Conservation (phyloP, 306 rosid genomes). For the Cercis canadensis region DNA sequence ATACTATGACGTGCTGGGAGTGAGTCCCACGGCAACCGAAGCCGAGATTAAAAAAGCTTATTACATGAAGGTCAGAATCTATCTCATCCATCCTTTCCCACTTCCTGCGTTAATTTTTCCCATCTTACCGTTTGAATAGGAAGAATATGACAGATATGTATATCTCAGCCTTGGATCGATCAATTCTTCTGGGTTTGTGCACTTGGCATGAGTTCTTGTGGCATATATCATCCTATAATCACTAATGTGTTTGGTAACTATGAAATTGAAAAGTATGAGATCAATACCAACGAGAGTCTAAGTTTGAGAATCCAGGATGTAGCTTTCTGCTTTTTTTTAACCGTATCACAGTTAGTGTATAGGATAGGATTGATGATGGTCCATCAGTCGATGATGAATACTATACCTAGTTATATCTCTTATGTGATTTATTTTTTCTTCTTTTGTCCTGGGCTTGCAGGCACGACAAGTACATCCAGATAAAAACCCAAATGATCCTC, state of each 20-base stretch:
- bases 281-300: conserved; percentile 7
- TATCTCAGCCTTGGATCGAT: conserved; percentile 35
- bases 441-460: conserved; percentile 49
- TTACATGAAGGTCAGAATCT: conserved; percentile 75
- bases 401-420: neutral
- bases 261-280: too few relatives aligned
- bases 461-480: conserved; percentile 99
- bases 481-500: conserved; percentile 96
- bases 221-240: neutral
- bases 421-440: conserved; percentile 14
- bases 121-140: neutral
- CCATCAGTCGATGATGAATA: neutral
- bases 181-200: too few relatives aligned
- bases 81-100: conserved; percentile 1
- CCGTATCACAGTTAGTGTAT: neutral
- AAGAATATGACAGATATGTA: conserved; percentile 23
- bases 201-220: too few relatives aligned
- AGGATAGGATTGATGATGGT: neutral
- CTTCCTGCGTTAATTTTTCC: too few relatives aligned
- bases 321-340: conserved; percentile 17
- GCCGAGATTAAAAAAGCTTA: conserved; percentile 98
- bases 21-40: conserved; percentile 85
- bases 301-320: conserved; percentile 19
- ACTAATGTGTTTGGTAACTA: neutral
- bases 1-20: conserved; percentile 92